phyloP scores from a whole-genome alignment of 768 basidiomycete genomes.

The Lactifluus rugatus region DNA sequence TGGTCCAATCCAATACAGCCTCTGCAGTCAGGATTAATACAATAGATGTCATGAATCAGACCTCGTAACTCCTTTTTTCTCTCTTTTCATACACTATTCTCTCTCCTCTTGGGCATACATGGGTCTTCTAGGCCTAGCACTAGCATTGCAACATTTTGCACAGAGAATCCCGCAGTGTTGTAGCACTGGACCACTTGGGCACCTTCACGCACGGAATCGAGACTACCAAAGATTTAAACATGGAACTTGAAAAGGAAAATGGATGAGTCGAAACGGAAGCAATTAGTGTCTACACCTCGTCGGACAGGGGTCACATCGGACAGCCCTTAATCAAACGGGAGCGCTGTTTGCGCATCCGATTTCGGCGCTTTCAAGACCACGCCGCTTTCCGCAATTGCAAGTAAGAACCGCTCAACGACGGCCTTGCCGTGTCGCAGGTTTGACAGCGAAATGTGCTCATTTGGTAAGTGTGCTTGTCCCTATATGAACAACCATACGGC shows the following conservation, averaged over 20 bases:
- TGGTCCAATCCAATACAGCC: no score
- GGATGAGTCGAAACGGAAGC: background rate
- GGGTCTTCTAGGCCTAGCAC: no score
- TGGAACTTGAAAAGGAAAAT: background rate
- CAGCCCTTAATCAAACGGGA: background rate
- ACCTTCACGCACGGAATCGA: no score
- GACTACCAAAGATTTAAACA: no score
- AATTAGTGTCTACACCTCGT: background rate
- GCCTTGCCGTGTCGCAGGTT: slow-evolving; percentile 74
- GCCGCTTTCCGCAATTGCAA: slow-evolving; percentile 36
- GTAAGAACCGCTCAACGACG: slow-evolving; percentile 66
- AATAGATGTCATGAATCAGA: no score
- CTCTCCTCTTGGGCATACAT: no score
- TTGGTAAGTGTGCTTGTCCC: slow-evolving; percentile 90
- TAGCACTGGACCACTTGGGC: no score
- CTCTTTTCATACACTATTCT: no score
- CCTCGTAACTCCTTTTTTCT: no score
- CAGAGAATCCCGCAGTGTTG: no score
- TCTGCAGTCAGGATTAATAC: no score
- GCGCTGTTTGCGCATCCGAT: background rate
- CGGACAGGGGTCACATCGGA: background rate
- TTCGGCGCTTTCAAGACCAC: background rate
- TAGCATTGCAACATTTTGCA: no score
- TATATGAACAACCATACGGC: slow-evolving; percentile 22
- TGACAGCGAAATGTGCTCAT: slow-evolving; percentile 80